phyloP scores from a whole-genome alignment of 192 early-diverging fungal species.

The Entrophospora sp. region DNA sequence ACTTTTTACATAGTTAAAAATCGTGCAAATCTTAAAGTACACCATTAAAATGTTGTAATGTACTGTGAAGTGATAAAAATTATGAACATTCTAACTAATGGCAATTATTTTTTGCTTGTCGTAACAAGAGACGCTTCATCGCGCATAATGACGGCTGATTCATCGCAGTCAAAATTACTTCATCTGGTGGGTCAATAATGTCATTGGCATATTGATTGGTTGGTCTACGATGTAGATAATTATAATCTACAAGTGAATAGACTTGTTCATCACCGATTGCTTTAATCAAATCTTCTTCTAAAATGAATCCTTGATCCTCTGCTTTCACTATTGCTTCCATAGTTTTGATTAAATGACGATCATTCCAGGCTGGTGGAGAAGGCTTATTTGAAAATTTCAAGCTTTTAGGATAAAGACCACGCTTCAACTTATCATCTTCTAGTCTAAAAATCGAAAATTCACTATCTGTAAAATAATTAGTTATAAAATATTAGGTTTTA shows the following conservation, averaged over 20 bases:
- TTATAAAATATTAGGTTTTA: neutral
- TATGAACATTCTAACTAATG: neutral
- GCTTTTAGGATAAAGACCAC: too few species aligned
- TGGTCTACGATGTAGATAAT: too few species aligned
- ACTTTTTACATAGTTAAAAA: too few species aligned
- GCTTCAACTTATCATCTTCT: too few species aligned
- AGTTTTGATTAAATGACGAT: neutral
- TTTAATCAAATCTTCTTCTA: neutral
- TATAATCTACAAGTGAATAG: neutral
- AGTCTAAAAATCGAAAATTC: too few species aligned
- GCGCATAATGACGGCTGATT: neutral
- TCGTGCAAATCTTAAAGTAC: too few species aligned
- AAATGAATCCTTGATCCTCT: neutral
- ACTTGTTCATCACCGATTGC: neutral
- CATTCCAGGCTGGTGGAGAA: neutral
- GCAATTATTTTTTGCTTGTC: neutral
- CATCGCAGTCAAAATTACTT: neutral
- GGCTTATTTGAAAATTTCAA: too few species aligned
- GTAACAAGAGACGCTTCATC: neutral
- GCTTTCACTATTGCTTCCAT: neutral
- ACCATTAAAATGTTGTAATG: too few species aligned
- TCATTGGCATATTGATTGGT: neutral
- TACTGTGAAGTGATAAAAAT: too few species aligned
- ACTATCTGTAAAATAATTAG: too few species aligned
- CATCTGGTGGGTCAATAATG: neutral